Conservation (phyloP, 2,329 filamentous ascomycete genomes). For the Colletotrichum plurivorum region DNA sequence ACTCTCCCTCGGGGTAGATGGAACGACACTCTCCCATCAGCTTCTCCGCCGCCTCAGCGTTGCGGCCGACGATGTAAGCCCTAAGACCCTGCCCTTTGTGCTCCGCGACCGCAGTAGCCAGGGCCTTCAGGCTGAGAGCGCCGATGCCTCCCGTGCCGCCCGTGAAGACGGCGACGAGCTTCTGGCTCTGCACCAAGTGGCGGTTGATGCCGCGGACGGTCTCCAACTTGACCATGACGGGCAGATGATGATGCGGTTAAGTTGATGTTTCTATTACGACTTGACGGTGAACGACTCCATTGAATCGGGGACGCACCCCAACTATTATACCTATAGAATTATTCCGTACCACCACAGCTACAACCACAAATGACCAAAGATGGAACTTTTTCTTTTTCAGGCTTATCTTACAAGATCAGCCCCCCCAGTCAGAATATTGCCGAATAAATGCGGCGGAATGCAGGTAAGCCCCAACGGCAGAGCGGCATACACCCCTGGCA, state of each 20-base stretch:
- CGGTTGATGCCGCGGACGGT: slow-evolving; percentile 5
- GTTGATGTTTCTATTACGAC: not conserved
- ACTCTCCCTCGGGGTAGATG: not conserved
- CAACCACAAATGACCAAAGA: no score
- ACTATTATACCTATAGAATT: no score
- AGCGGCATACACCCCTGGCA: not conserved
- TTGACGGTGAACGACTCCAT: not conserved
- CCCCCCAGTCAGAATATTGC: not conserved
- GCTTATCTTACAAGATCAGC: no score
- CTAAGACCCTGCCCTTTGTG: not conserved
- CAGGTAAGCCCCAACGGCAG: slow-evolving; percentile 4
- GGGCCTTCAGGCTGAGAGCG: not conserved
- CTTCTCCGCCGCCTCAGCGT: not conserved
- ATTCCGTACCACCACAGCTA: no score
- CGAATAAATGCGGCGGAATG: not conserved
- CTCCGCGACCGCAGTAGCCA: not conserved
- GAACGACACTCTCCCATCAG: not conserved
- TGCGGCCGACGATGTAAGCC: slow-evolving; percentile 2
- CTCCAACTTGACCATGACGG: not conserved
- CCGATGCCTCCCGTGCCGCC: slow-evolving; percentile 10
- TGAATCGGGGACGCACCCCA: no score
- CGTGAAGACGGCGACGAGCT: slow-evolving; percentile 9
- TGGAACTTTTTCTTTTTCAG: no score
- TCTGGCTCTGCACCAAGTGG: slow-evolving; percentile 8
- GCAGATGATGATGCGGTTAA: not conserved